A percentile compares a stretch with the other conserved stretches of the same genome.
Evolutionary conservation across 2,329 filamentous ascomycete genomes (phyloP).

Genomic region (Epichloe hybrida): DNA sequence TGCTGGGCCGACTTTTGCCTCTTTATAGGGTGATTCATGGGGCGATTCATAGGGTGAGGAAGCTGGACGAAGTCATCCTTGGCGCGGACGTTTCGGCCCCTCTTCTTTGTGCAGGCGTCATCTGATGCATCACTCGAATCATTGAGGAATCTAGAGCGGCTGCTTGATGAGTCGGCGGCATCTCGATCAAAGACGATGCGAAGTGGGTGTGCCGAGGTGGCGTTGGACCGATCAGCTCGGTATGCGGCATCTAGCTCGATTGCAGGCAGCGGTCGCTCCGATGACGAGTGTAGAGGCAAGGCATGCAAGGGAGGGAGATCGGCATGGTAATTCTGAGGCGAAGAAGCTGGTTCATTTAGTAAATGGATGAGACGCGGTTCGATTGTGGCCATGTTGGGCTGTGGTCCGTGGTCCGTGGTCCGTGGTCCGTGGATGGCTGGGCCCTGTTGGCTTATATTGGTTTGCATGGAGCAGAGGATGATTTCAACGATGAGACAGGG

Average conservation of each 20-base stretch:
- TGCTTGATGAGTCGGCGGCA: constrained; percentile 16
- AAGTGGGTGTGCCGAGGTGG: constrained; percentile 21
- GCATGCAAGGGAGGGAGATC: constrained; percentile 46
- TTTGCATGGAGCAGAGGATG: constrained; percentile 1
- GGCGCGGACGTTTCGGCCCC: constrained; percentile 30
- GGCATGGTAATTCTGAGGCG: constrained; percentile 33
- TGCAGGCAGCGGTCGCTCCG: constrained; percentile 34
- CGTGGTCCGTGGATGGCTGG: constrained; percentile 15
- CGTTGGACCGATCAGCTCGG: constrained; percentile 22
- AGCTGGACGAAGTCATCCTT: constrained; percentile 52
- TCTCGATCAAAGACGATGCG: constrained; percentile 28
- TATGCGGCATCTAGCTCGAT: constrained; percentile 37
- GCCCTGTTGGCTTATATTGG: neutral
- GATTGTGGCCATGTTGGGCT: constrained; percentile 46
- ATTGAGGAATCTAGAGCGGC: constrained; percentile 33
- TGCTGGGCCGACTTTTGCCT: constrained; percentile 48
- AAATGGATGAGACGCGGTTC: constrained; percentile 54
- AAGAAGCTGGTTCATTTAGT: constrained; percentile 40
- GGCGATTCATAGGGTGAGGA: constrained; percentile 43
- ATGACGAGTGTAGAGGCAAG: constrained; percentile 28
- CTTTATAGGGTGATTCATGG: constrained; percentile 36
- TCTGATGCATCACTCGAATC: constrained; percentile 29
- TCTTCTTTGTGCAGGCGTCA: constrained; percentile 39
- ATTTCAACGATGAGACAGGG: neutral
- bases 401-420: neutral